These are phyloP conservation scores for Ciborinia camelliae DNA, from an alignment of 2,329 filamentous ascomycete species.

Conservation along the genomic window DNA sequence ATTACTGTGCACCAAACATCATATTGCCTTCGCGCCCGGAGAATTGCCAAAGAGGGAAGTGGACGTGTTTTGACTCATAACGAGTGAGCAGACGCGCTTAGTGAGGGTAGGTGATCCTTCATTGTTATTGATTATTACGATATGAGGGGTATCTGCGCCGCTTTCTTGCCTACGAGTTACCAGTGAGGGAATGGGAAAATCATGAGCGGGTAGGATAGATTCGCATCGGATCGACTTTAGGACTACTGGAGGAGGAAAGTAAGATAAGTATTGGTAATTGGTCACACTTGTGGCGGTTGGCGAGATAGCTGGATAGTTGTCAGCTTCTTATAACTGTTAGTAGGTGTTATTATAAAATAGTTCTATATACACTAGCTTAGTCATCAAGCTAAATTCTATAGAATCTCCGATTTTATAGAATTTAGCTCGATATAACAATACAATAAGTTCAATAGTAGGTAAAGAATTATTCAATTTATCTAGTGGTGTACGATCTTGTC, in stretches of 20 bases:
- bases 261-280: not conserved
- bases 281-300: not conserved
- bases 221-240: not conserved
- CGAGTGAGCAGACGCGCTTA: not conserved
- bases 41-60: not conserved
- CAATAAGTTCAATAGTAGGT: too few relatives aligned
- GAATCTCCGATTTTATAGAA: too few relatives aligned
- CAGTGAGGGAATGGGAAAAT: not conserved
- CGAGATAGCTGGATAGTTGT: not conserved
- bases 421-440: too few relatives aligned
- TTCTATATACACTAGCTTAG: too few relatives aligned
- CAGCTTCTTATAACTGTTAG: not conserved
- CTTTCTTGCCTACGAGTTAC: not conserved
- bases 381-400: too few relatives aligned
- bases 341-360: too few relatives aligned
- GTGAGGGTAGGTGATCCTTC: not conserved
- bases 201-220: not conserved
- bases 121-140: not conserved
- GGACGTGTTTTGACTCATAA: not conserved
- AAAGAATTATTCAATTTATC: not conserved
- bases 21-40: constrained; percentile 1
- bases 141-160: not conserved
- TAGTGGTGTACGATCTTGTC: not conserved
- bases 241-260: not conserved
- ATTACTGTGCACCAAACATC: not conserved